Evolutionary conservation across 306 rosid species (phyloP).

Genomic region (Quercus mongolica): DNA sequence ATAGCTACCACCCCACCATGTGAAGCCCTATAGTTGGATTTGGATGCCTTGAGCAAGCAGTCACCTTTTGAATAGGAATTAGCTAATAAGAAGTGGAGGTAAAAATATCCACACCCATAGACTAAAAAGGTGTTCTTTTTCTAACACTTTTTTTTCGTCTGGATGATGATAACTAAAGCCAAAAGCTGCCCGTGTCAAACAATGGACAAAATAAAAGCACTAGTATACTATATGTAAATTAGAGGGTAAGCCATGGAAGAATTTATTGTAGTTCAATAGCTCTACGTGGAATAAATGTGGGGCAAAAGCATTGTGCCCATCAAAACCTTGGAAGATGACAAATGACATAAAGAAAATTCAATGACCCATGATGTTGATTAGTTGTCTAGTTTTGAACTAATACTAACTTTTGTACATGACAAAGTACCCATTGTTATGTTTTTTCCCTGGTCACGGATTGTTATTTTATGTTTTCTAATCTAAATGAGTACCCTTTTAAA

Average conservation of each 20-base stretch:
- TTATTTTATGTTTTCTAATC: neutral
- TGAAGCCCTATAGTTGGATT: conserved; percentile 35
- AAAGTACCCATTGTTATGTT: conserved; percentile 25
- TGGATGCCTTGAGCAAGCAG: conserved; percentile 44
- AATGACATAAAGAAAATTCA: conserved; percentile 19
- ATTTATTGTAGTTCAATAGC: neutral
- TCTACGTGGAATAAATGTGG: neutral
- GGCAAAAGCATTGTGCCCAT: conserved; percentile 9
- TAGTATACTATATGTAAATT: neutral
- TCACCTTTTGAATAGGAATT: conserved; percentile 18
- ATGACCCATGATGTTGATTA: conserved; percentile 29
- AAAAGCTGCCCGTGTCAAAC: conserved; percentile 31
- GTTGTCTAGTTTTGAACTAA: conserved; percentile 15
- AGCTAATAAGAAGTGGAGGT: conserved; percentile 19
- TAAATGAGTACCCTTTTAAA: conserved; percentile 5
- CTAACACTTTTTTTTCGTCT: neutral
- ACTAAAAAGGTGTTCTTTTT: conserved; percentile 28
- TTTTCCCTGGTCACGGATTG: conserved; percentile 32
- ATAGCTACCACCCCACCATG: conserved; percentile 56
- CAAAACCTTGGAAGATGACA: conserved; percentile 23
- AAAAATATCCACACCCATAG: conserved; percentile 22
- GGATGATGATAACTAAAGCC: conserved; percentile 20
- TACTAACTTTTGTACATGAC: conserved; percentile 22
- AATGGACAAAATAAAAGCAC: conserved; percentile 31
- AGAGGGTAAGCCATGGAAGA: neutral